Evolutionary conservation across 2,329 filamentous ascomycete genomes (phyloP), one percentile per base, ranked within the genome.

Genomic region (Davidsoniella neocaledoniae): DNA sequence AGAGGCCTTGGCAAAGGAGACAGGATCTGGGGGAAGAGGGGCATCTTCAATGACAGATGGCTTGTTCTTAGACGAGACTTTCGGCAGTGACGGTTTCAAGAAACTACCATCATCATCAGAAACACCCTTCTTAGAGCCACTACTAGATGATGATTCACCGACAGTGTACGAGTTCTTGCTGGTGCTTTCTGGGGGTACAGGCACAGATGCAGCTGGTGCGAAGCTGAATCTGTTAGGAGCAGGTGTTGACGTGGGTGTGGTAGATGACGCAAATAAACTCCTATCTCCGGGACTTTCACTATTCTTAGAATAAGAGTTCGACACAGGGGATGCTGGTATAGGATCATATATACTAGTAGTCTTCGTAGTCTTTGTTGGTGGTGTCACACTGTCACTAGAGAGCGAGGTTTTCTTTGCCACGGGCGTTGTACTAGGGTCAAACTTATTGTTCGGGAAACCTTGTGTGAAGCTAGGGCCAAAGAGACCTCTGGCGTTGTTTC

Each of bases 181-280:
- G 49, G 67, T 75, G 51, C 71, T 62, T 54, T 77, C 73, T 19
- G 74, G 73, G 33, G 74, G 73, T 4, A 77, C 61, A 51, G 74
- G 73, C 19, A 58, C 61, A 53, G 56, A 16, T 46, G 43, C 29
- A 46, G 43, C 38, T 12, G n/a, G 61, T 56, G 23, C 66, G 23
- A 67, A 65, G 7, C 63, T 62, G 53, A 74, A 73, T 53, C 68
- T 69, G 8, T 65, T 61, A 2, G 71, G 63, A 2, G 71, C 70
- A 3, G 73, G 72, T 0, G 73, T 75, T 9, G 68, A 66, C 4
- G 67, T 73, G 2, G 73, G 73, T 1, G 72, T 75, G 2, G 68
- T 70, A 2, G 67, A 69, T 46, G 61, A 42, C 40, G 38, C 48
- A 43, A 53, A 51, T 6, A 46, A 14, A 19, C 46, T 53, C 26